phyloP scores from a whole-genome alignment of 2,329 filamentous ascomycete species.

The Pseudomassariella vexata region DNA sequence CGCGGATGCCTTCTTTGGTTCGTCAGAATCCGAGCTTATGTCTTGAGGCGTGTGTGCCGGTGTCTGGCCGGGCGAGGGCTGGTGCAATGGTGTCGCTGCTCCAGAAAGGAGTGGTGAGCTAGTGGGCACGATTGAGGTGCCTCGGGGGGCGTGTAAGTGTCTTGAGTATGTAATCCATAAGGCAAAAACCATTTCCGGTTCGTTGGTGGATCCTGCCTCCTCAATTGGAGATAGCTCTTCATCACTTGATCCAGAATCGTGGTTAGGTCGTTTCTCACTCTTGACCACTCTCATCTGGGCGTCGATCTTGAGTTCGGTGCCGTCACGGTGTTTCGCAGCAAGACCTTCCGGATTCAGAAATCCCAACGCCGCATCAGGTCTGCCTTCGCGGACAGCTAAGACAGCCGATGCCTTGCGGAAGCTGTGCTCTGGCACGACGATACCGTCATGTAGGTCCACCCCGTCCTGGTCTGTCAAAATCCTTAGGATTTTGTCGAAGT shows the following conservation, averaged over 20 bases:
- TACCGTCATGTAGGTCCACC: constrained; percentile 79
- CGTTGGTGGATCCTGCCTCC: constrained; percentile 40
- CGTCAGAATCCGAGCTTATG: constrained; percentile 48
- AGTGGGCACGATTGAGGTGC: constrained; percentile 41
- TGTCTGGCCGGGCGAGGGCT: constrained; percentile 72
- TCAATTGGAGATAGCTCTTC: constrained; percentile 27
- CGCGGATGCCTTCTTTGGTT: constrained; percentile 37
- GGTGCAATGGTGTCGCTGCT: constrained; percentile 65
- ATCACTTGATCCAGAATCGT: constrained; percentile 21
- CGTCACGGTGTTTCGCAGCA: constrained; percentile 81
- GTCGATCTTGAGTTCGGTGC: constrained; percentile 87
- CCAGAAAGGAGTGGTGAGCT: constrained; percentile 61
- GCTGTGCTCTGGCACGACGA: constrained; percentile 92
- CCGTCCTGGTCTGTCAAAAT: constrained; percentile 84
- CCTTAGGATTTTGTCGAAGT: constrained; percentile 77
- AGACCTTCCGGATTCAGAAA: constrained; percentile 83
- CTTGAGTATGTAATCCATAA: constrained; percentile 96
- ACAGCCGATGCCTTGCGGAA: constrained; percentile 86
- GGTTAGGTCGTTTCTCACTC: constrained; percentile 62
- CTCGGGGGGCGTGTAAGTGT: constrained; percentile 74
- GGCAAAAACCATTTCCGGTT: constrained; percentile 82
- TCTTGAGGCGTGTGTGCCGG: constrained; percentile 52
- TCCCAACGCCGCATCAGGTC: constrained; percentile 68
- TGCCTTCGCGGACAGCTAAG: constrained; percentile 76
- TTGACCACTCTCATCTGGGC: constrained; percentile 95